Conservation (phyloP, 1,284 basidiomycete species). For the Irpex lacteus region DNA sequence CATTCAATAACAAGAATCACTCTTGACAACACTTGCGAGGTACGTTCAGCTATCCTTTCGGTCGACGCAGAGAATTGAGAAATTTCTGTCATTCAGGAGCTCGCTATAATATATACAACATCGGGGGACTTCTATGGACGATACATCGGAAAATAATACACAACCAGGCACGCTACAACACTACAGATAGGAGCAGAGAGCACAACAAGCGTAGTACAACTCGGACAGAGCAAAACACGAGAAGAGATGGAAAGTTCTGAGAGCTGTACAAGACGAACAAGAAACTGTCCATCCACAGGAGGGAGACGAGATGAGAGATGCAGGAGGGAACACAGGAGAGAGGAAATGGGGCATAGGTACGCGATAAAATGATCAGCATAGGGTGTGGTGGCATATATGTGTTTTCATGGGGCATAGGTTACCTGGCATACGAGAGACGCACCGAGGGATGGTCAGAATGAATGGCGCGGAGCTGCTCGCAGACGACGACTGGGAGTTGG, state of each 20-base stretch:
- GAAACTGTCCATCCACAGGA: not conserved
- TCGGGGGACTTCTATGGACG: not conserved
- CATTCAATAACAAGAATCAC: too few relatives aligned
- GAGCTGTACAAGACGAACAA: not conserved
- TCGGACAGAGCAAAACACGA: not conserved
- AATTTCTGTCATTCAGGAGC: not conserved
- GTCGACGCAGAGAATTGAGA: not conserved
- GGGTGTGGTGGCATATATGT: not conserved
- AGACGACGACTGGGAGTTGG: not conserved
- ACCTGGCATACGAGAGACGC: not conserved
- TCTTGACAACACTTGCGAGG: too few relatives aligned
- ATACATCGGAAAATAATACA: not conserved
- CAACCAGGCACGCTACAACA: not conserved
- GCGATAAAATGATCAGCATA: not conserved
- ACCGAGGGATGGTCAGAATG: not conserved
- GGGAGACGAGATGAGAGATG: not conserved
- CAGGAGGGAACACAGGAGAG: not conserved
- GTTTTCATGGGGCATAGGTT: not conserved
- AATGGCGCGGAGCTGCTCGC: not conserved
- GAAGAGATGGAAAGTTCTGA: not conserved
- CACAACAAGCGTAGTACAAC: not conserved
- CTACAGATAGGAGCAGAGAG: not conserved
- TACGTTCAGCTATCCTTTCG: not conserved
- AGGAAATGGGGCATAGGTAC: not conserved
- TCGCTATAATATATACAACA: not conserved